Percentiles rank a stretch among this genome's conserved stretches.
Conservation (phyloP, 1,284 basidiomycete genomes). For the Fomitopsis palustris region DNA sequence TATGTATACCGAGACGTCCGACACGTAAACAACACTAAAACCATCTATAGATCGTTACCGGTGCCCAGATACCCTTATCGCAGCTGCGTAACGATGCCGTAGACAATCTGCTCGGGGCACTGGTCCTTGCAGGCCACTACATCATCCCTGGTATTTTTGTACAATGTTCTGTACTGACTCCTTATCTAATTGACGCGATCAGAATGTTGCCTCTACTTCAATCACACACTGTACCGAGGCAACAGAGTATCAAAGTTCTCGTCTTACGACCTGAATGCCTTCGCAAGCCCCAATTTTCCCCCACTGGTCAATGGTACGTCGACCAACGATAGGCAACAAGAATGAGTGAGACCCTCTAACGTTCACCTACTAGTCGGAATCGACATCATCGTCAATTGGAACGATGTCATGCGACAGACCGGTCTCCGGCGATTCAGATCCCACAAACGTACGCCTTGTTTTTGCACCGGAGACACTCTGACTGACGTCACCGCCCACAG, state of each 20-base stretch:
- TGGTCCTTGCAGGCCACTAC: constrained; percentile 86
- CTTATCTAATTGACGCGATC: neutral
- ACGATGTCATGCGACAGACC: constrained; percentile 77
- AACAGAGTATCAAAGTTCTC: constrained; percentile 86
- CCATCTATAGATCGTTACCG: constrained; percentile 71
- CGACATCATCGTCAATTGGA: constrained; percentile 86
- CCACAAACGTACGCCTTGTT: constrained; percentile 58
- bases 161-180: neutral
- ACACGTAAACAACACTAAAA: neutral
- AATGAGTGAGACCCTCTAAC: neutral
- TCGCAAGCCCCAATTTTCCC: constrained; percentile 82
- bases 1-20: constrained; percentile 28
- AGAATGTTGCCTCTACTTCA: constrained; percentile 88
- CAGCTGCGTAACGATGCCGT: constrained; percentile 88
- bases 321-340: neutral
- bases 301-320: constrained; percentile 76
- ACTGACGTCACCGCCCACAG: constrained; percentile 33
- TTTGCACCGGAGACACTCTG: constrained; percentile 8
- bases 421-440: constrained; percentile 74
- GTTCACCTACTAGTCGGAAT: constrained; percentile 64
- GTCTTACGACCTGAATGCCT: constrained; percentile 84
- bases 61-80: constrained; percentile 89
- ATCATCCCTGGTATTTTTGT: constrained; percentile 73
- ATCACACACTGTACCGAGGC: constrained; percentile 83
- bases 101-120: constrained; percentile 84